Base-by-base conservation (phyloP, 257 asterid species). In the Nicotiana obtusifolia region DNA sequence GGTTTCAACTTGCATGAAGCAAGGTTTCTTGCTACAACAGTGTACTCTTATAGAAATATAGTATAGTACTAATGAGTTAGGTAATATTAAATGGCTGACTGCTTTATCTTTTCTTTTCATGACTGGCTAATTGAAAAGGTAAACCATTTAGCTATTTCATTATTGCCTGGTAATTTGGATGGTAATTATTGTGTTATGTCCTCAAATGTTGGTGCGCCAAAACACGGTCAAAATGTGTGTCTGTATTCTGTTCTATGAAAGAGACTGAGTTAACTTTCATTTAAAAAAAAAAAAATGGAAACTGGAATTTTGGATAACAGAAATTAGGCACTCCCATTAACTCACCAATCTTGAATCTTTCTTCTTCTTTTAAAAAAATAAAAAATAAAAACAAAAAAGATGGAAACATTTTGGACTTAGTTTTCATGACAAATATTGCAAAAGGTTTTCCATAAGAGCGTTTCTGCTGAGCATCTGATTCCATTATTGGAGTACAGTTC, bases 401-500 rank as follows among this genome's bases (percentile, higher is more conserved):
- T 73, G 79, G 24, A 24, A 57, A 47, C 24, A 6, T 73, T 47
- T 20, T 37, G 2, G 15, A 14, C 35, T 44, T 47, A 73, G 41
- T 26, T 73, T 22, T 73, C 79, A 24, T 47, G 15, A 73, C 49
- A 73, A 49, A 73, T 47, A 22, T 4, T 73, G 79, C 49, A 37
- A 73, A 73, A 73, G 49, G 24, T 15, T 73, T 24, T 73, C 62
- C 24, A 73, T 69, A 11, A 35, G 57, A 47, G 78, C 24, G 22
- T 47, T 73, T 73, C 33, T 22, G 78, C 78, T 71, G 22, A 71
- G 78, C 60, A 44, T 71, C 61, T 73, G 61, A 73, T 73, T 47
- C 8, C 7, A 47, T 44, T 47, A 13, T 24, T 47, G 88, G 84
- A 62, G 60, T 81, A 84, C 86, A 82, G 78, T 82, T 80, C 56